Evolutionary conservation across 148 eudicot species (phyloP).

Genomic region (Persicaria tinctoria): DNA sequence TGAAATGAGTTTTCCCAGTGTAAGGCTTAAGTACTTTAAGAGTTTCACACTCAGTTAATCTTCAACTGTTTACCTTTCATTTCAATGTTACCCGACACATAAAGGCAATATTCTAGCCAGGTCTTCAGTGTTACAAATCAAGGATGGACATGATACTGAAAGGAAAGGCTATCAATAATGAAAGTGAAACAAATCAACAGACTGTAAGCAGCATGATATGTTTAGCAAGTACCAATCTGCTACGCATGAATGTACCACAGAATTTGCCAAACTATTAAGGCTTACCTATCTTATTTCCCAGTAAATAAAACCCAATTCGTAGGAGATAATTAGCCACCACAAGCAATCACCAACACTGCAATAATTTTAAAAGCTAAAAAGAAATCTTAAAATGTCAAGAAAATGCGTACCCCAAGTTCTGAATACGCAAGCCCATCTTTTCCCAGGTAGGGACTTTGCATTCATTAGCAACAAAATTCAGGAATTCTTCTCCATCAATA

Average conservation of each 20-base stretch:
- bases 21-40: background rate
- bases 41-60: background rate
- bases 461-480: slow-evolving; percentile 60
- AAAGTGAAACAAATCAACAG: background rate
- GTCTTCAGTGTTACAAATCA: background rate
- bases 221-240: background rate
- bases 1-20: background rate
- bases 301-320: background rate
- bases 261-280: background rate
- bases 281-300: background rate
- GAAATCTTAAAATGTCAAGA: background rate
- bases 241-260: background rate
- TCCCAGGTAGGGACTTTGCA: slow-evolving; percentile 38
- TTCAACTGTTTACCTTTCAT: background rate
- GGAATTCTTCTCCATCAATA: slow-evolving; percentile 37
- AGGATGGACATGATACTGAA: background rate
- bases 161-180: background rate
- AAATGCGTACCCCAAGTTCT: slow-evolving; percentile 65
- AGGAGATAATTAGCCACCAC: background rate
- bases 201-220: background rate
- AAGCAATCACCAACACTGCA: background rate
- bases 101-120: background rate
- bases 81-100: background rate
- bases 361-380: background rate
- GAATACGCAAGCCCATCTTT: slow-evolving; percentile 67